Conservation (phyloP, 2,329 filamentous ascomycete genomes). For the Exophiala aquamarina region DNA sequence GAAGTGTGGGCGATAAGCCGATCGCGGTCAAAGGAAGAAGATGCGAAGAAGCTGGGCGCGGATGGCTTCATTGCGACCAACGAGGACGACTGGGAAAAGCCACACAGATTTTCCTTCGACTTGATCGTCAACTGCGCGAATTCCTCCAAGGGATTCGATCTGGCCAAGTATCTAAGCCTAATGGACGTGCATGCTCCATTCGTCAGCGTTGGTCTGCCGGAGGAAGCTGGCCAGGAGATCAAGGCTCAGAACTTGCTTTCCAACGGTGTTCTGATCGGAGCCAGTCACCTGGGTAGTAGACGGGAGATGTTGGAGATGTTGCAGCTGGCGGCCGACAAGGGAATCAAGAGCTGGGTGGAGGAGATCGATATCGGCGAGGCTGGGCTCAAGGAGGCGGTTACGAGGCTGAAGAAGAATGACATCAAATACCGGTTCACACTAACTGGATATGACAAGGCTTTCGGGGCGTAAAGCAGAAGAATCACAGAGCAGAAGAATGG, state of each 20-base stretch:
- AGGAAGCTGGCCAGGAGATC: constrained; percentile 67
- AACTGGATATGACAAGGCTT: constrained; percentile 31
- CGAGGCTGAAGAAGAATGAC: constrained; percentile 68
- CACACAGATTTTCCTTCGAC: constrained; percentile 55
- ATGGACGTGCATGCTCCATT: constrained; percentile 55
- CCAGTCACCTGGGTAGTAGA: constrained; percentile 68
- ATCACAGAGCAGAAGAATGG: too few species aligned
- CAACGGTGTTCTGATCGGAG: constrained; percentile 71
- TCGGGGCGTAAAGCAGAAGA: constrained; percentile 1
- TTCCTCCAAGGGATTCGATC: constrained; percentile 66
- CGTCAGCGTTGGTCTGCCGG: constrained; percentile 58
- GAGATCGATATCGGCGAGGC: constrained; percentile 70
- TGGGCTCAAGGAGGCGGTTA: constrained; percentile 67
- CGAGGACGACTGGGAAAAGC: constrained; percentile 58
- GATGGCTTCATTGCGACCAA: constrained; percentile 60
- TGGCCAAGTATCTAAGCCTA: constrained; percentile 50
- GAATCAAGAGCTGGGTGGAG: constrained; percentile 66
- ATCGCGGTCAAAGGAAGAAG: constrained; percentile 58
- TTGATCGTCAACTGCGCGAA: constrained; percentile 72
- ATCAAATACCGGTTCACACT: constrained; percentile 72
- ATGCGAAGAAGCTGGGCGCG: constrained; percentile 58
- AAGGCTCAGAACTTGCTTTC: constrained; percentile 71
- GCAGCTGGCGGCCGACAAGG: constrained; percentile 67
- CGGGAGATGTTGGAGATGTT: constrained; percentile 71
- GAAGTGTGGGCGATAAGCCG: constrained; percentile 63